Evolutionary conservation across 2,329 filamentous ascomycete species (phyloP).

Genomic region (Calonectria crousiana): DNA sequence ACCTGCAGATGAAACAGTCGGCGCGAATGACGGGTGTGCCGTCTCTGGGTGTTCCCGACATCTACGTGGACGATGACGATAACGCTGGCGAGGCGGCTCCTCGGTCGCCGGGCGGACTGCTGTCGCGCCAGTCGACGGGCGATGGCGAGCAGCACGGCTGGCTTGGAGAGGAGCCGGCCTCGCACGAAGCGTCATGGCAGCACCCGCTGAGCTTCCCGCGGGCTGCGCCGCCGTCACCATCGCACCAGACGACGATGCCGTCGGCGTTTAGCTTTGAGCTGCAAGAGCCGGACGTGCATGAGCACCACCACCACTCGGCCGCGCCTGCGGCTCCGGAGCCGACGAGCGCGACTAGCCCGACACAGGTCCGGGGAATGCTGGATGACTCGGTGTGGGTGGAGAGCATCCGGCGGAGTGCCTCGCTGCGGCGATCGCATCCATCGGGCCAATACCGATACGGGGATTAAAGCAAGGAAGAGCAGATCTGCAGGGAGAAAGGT

Average conservation of each 20-base stretch:
- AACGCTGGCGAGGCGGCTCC: constrained; percentile 47
- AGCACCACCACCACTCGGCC: constrained; percentile 26
- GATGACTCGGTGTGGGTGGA: constrained; percentile 94
- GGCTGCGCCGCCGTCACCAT: constrained; percentile 55
- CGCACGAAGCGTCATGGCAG: constrained; percentile 46
- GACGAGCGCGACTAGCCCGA: constrained; percentile 76
- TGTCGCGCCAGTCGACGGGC: constrained; percentile 38
- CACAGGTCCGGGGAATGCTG: constrained; percentile 85
- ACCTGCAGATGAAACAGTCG: constrained; percentile 77
- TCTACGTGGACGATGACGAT: constrained; percentile 86
- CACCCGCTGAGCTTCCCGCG: constrained; percentile 69
- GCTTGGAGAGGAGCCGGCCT: constrained; percentile 59
- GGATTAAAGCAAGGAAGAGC: constrained; percentile 32
- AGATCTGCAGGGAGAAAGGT: not conserved
- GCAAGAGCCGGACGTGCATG: constrained; percentile 56
- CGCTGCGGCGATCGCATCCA: constrained; percentile 63
- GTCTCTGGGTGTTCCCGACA: constrained; percentile 87
- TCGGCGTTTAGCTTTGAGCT: constrained; percentile 72
- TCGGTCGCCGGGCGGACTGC: constrained; percentile 37
- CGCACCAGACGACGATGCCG: constrained; percentile 55
- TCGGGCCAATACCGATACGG: constrained; percentile 50
- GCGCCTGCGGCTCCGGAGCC: constrained; percentile 58
- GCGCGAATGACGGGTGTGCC: constrained; percentile 84
- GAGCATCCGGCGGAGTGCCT: constrained; percentile 90
- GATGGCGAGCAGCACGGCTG: constrained; percentile 55